These are phyloP conservation scores for Scleroderma citrinum DNA, from an alignment of 768 basidiomycete genomes.

Conservation along the genomic window DNA sequence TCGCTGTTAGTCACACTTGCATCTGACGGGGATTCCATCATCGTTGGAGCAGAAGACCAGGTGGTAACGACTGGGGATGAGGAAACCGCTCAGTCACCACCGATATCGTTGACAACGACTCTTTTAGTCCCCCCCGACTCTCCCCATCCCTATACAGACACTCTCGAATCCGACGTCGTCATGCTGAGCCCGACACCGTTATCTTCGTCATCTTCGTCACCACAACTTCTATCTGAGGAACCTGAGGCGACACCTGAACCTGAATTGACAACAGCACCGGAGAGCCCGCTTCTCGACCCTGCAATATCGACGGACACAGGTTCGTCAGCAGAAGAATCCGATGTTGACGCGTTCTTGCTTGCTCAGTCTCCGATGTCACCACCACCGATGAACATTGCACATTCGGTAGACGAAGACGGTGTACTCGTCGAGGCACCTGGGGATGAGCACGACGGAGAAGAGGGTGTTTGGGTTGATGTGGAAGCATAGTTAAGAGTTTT, in stretches of 20 bases:
- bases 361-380: constrained; percentile 8
- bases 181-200: too few relatives aligned
- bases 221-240: too few relatives aligned
- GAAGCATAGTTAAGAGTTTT: constrained; percentile 18
- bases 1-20: too few relatives aligned
- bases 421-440: constrained; percentile 12
- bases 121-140: background rate
- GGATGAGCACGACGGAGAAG: constrained; percentile 1
- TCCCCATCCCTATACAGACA: too few relatives aligned
- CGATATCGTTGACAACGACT: background rate
- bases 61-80: background rate
- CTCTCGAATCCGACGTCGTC: too few relatives aligned
- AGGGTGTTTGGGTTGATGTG: constrained; percentile 34
- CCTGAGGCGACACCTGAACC: background rate
- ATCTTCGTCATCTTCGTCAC: too few relatives aligned
- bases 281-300: background rate
- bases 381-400: constrained; percentile 1
- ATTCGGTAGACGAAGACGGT: constrained; percentile 4
- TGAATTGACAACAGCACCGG: background rate
- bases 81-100: background rate
- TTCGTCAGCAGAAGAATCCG: background rate
- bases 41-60: too few relatives aligned
- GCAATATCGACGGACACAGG: background rate
- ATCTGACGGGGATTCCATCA: too few relatives aligned
- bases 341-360: constrained; percentile 21